Base-by-base conservation (phyloP, 2,329 filamentous ascomycete species). In the Aspergillus glaucus region DNA sequence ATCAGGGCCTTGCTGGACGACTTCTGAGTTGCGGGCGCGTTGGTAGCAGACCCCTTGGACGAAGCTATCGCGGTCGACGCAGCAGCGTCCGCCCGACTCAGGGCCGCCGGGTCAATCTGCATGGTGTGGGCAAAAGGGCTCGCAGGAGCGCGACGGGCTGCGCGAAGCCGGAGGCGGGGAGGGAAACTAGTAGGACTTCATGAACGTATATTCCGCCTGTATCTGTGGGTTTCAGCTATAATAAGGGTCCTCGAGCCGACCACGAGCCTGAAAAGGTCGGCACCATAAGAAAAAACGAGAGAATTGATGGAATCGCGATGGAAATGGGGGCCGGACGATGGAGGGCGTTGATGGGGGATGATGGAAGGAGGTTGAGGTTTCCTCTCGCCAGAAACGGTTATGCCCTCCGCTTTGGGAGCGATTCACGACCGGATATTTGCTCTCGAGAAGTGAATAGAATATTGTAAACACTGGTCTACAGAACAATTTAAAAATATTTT, bases 1-100 rank as follows among this genome's bases (percentile, higher is more conserved):
- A 74, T 73, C 48, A 74, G 63, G 24, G 72, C 68, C 58, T 78
- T 78, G 37, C 15, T 40, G 45, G 73, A 73, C 43, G 74, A 71
- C 51, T 78, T 78, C 53, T 75, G 62, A n/a, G 64, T 61, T 14
- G 67, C 54, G 15, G 65, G 50, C 34, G 58, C 55, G 43, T 57
- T 62, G 22, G 60, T 50, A 44, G 61, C 58, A 36, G 62, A 55
- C 30, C 57, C 54, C 50, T 71, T 71, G 26, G 62, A 60, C 45
- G 64, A 51, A 19, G 63, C 45, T 28, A 62, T 54, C 41, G 64
- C 55, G 43, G 63, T 58, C 37, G 69, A 66, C 32, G 61, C 51
- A 21, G 26, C 26, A 54, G 69, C 69, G 58, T 71, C 70, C 49
- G 63, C 62, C 55, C 69, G 69, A 62, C 66, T 72, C 64, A 73